Base-by-base conservation (phyloP, 2,329 filamentous ascomycete genomes). In the Nemania abortiva region DNA sequence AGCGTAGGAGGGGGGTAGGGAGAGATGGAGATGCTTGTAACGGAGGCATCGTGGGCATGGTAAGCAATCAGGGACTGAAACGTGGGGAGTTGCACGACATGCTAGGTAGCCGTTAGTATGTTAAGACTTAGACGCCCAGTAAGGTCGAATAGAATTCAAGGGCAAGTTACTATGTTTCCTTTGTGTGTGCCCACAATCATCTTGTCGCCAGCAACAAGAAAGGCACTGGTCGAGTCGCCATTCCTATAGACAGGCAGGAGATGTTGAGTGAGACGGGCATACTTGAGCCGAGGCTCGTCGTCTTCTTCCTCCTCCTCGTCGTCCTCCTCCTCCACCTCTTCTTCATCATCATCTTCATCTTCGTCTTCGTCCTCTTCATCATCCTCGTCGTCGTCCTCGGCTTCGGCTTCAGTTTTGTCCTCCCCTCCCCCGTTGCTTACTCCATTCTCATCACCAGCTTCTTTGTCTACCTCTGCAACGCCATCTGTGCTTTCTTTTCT, bases 161-260 rank as follows among this genome's bases (percentile, higher is more conserved):
- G 42, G 58, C 37, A 47, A 83, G 91, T 85, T 86, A 97, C 94
- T 76, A 98, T 95, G 77, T 96, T 97, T 76, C 96, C 96, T 82
- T 97, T 97, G 80, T 99, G 95, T 37, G 96, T 98, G 73, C 95
- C 96, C 74, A 97, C 86, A 71, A 98, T 91, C 95, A 98, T 97
- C 84, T 98, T 98, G 84, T 99, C 95, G 61, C 95, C 95, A 49
- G 92, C 92, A 58, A 97, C 93, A 58, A 97, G 83, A 79, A 97
- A 97, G 9, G 93, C 86, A 81, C 95, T 98, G 29, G 95, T 98
- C 74, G 94, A 93, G 86, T 99, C 96, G 74, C 94, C 95, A 83
- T 97, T 97, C 67, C 94, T 91, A 83, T 99, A 99, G 39, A 98
- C 88, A 52, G 91, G 85, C 29, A 88, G 89, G 70, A 99, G 83